Evolutionary conservation across 495 filamentous ascomycete species (phyloP).

Genomic region (Aspergillus leporis): DNA sequence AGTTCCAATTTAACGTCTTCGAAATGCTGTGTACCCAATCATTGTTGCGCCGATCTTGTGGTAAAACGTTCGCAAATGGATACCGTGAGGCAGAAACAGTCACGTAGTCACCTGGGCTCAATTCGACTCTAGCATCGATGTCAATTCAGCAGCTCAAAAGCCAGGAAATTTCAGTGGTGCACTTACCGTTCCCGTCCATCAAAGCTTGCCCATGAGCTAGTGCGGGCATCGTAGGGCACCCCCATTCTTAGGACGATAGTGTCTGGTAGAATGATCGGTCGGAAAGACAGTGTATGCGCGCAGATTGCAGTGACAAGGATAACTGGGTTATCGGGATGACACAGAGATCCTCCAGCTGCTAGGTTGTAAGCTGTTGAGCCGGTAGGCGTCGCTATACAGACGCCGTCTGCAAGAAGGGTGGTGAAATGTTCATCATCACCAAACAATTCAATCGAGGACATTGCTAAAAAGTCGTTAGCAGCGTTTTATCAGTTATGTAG

Average conservation of each 20-base stretch:
- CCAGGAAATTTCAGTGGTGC: not conserved
- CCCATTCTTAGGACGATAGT: conserved; percentile 89
- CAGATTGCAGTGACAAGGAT: conserved; percentile 95
- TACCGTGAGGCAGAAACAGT: conserved; percentile 91
- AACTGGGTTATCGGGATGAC: conserved; percentile 95
- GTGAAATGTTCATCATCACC: conserved; percentile 96
- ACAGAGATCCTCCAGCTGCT: conserved; percentile 90
- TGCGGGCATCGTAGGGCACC: conserved; percentile 88
- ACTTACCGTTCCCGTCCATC: conserved; percentile 80
- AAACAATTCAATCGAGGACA: conserved; percentile 87
- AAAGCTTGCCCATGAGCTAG: conserved; percentile 93
- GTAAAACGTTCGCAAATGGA: conserved; percentile 88
- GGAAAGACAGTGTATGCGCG: conserved; percentile 92
- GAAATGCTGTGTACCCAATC: conserved; percentile 94
- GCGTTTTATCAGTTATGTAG: conserved; percentile 3
- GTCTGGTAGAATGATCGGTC: conserved; percentile 92
- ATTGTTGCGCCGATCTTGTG: conserved; percentile 69
- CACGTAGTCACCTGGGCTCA: conserved; percentile 89
- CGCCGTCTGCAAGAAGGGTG: conserved; percentile 80
- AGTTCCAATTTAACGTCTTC: conserved; percentile 93
- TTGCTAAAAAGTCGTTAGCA: conserved; percentile 54
- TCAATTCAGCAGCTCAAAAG: conserved; percentile 12
- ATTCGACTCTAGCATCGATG: conserved; percentile 59
- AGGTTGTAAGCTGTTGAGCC: conserved; percentile 98
- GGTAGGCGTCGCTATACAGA: conserved; percentile 89